Percentiles rank a stretch among this genome's conserved stretches.
Evolutionary conservation across 768 basidiomycete species (phyloP).

Genomic region (Tubosaeta sp.): DNA sequence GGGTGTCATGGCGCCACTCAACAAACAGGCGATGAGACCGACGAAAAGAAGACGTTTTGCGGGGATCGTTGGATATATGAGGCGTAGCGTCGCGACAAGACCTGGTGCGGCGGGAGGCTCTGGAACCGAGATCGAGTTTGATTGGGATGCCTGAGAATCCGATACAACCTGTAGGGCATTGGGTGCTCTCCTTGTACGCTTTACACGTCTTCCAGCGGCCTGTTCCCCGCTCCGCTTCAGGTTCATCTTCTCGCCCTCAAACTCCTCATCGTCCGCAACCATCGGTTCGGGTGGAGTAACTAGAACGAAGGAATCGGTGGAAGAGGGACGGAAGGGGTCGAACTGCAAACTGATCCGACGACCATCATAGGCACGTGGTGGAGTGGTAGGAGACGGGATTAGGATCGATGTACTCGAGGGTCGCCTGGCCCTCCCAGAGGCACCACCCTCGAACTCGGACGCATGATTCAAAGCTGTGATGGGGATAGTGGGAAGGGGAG

Average conservation of each 20-base stretch:
- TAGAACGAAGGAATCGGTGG: constrained; percentile 23
- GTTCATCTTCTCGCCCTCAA: constrained; percentile 43
- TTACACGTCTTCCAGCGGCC: constrained; percentile 37
- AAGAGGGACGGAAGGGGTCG: constrained; percentile 50
- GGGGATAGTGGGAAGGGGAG: constrained; percentile 19
- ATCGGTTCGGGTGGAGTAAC: constrained; percentile 12
- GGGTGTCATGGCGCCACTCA: constrained; percentile 83
- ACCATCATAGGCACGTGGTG: constrained; percentile 27
- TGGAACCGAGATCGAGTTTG: neutral
- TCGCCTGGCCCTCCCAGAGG: constrained; percentile 15
- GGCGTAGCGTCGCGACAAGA: constrained; percentile 41
- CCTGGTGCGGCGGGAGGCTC: constrained; percentile 11
- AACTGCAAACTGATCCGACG: constrained; percentile 57
- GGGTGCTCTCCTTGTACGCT: constrained; percentile 13
- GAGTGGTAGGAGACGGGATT: constrained; percentile 27
- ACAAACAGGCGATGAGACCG: constrained; percentile 65
- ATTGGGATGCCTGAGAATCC: constrained; percentile 6
- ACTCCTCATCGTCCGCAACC: constrained; percentile 36
- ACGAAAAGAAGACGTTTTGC: constrained; percentile 64
- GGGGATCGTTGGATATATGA: constrained; percentile 68
- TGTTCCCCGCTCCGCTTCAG: constrained; percentile 36
- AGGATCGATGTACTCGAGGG: constrained; percentile 38
- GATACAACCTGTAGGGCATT: neutral
- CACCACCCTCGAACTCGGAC: constrained; percentile 19
- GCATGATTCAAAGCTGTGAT: constrained; percentile 17